Percentiles rank a stretch among this genome's conserved stretches.
Conservation (phyloP, 257 asterid species). For the Nyctanthes arbortristis region DNA sequence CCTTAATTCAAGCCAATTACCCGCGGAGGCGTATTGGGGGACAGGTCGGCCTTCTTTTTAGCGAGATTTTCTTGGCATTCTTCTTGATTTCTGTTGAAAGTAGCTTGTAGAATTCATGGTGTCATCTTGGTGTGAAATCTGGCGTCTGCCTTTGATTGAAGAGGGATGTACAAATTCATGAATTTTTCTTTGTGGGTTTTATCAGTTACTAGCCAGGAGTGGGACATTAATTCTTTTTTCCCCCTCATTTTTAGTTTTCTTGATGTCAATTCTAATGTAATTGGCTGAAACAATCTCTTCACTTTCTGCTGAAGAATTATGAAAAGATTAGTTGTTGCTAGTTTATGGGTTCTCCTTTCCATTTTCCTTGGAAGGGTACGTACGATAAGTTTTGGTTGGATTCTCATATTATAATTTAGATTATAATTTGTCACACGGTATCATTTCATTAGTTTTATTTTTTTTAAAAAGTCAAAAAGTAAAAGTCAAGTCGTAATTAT, state of each 20-base stretch:
- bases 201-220: not conserved
- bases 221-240: not conserved
- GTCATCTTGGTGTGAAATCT: constrained; percentile 22
- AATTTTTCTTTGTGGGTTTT: constrained; percentile 32
- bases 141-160: constrained; percentile 30
- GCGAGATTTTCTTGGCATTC: not conserved
- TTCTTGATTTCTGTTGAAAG: not conserved
- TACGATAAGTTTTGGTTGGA: too few species aligned
- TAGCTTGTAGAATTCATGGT: constrained; percentile 36
- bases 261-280: constrained; percentile 28
- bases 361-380: too few species aligned
- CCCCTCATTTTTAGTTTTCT: not conserved
- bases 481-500: too few species aligned
- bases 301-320: constrained; percentile 38
- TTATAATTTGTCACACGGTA: too few species aligned
- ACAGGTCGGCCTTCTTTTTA: not conserved
- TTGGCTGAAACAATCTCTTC: constrained; percentile 40
- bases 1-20: constrained; percentile 1
- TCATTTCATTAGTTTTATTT: too few species aligned
- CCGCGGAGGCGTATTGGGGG: not conserved
- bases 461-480: too few species aligned
- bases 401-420: too few species aligned
- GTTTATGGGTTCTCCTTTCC: constrained; percentile 21
- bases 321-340: constrained; percentile 16
- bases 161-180: constrained; percentile 52